Percentiles rank a stretch among this genome's conserved stretches.
These are phyloP conservation scores for Monilinia laxa DNA, from an alignment of 2,329 filamentous ascomycete species.

Conservation along the genomic window DNA sequence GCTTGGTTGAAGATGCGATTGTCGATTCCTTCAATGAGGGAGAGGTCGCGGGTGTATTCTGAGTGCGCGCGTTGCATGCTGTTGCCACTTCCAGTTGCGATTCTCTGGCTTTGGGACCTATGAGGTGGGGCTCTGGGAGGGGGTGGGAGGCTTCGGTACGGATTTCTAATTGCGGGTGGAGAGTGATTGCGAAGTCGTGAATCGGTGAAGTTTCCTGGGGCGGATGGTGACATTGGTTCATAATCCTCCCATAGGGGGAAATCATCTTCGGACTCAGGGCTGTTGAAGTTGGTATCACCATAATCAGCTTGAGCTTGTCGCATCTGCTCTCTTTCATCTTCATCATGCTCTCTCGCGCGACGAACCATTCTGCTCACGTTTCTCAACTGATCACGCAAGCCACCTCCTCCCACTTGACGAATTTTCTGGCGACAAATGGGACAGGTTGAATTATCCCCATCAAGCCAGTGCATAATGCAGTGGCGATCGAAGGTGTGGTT, in stretches of 20 bases:
- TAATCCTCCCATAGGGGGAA: neutral
- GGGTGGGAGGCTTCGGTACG: neutral
- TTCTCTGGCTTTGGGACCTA: neutral
- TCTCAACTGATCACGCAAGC: neutral
- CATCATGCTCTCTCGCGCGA: neutral
- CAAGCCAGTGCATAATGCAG: neutral
- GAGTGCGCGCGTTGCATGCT: too few species aligned
- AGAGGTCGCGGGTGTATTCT: neutral
- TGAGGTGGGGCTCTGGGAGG: neutral
- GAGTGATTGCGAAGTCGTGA: neutral
- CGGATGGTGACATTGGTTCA: neutral
- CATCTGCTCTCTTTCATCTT: constrained; percentile 4
- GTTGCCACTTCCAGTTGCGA: too few species aligned
- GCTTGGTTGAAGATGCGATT: neutral
- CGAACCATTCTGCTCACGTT: neutral
- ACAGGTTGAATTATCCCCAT: neutral
- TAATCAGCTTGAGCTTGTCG: constrained; percentile 1
- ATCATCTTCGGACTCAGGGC: too few species aligned
- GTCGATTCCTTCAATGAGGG: neutral
- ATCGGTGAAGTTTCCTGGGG: neutral
- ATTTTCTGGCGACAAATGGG: constrained; percentile 2
- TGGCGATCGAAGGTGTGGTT: constrained; percentile 2
- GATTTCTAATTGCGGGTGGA: neutral
- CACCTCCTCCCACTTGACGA: neutral
- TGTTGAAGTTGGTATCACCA: neutral